These are phyloP conservation scores for Mitragyna speciosa DNA, from an alignment of 257 asterid genomes.

Conservation along the genomic window DNA sequence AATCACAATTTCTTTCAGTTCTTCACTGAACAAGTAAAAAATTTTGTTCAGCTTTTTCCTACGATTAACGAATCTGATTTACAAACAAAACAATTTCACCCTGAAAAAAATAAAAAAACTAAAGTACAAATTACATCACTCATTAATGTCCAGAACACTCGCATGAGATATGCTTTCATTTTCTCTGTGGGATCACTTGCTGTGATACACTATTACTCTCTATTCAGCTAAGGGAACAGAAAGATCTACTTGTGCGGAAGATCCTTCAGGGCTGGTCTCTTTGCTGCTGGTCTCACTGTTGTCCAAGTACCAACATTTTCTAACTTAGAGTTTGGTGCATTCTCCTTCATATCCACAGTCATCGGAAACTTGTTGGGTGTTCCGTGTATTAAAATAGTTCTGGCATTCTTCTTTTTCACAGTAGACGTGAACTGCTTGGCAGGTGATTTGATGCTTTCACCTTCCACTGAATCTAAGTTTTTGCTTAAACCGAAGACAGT, in stretches of 20 bases:
- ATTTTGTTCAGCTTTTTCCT: background rate
- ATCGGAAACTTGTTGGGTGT: conserved; percentile 54
- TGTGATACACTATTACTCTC: background rate
- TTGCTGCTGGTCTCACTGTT: conserved; percentile 49
- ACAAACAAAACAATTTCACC: background rate
- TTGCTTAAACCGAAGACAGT: background rate
- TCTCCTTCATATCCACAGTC: conserved; percentile 63
- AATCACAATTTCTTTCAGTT: background rate
- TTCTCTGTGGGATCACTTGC: background rate
- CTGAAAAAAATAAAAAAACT: background rate
- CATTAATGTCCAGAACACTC: conserved; percentile 11
- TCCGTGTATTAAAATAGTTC: conserved; percentile 65
- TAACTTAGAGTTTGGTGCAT: conserved; percentile 35
- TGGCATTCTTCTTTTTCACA: conserved; percentile 35
- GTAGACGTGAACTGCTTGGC: conserved; percentile 18
- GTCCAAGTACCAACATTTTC: conserved; percentile 43
- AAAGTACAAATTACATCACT: background rate
- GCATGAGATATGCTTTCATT: conserved; percentile 53
- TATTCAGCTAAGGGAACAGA: background rate
- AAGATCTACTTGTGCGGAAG: conserved; percentile 33
- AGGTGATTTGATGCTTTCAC: conserved; percentile 18
- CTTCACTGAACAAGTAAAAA: background rate
- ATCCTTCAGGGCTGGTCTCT: conserved; percentile 53
- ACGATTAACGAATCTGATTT: background rate
- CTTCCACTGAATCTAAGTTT: conserved; percentile 5